Evolutionary conservation across 352 stramenopile genomes (phyloP), one percentile per base, ranked within the genome.

Genomic region (Phytophthora brassicae): DNA sequence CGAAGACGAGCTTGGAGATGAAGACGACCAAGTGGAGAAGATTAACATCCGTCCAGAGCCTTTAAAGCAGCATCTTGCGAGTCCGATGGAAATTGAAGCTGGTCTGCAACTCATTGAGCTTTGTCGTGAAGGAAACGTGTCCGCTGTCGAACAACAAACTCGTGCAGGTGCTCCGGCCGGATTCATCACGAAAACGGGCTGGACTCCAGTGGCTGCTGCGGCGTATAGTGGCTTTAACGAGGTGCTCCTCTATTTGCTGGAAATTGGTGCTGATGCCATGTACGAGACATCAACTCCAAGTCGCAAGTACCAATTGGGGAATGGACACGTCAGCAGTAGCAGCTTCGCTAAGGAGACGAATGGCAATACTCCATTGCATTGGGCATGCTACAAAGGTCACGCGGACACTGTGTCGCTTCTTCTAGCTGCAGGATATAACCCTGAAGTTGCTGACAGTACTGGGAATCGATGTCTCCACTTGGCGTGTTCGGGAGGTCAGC

Each of bases 381-480:
- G 87, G 87, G 82, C 84, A n/a, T 88, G 81, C 68, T 95, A 95
- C 68, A 88, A 86, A 46, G 85, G 84, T 17, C 82, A 94, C 42
- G 53, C 68, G 29, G 70, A 88, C 58, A 77, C 90, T 22, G 79
- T 92, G 19, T 74, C 70, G 9, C 64, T 90, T 36, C 68, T 95
- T 20, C 63, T 95, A 20, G 78, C 83, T 39, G 75, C 72, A 22
- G 85, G 82, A 14, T 94, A 89, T 60, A 79, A 72, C 8, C 64
- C 79, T 13, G 82, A 92, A 63, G 81, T 83, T 56, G 65, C 64
- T 8, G 85, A 96, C 58, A 67, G 77, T 12, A 75, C 84, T 19
- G 87, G 85, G 26, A 96, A 94, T 54, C 76, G 76, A 12, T 81
- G 77, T 28, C 67, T 94, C 31, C 85, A 94, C 39, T 75, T 94